phyloP scores from a whole-genome alignment of 1,284 basidiomycete species.

The Melampsora occidentalis region DNA sequence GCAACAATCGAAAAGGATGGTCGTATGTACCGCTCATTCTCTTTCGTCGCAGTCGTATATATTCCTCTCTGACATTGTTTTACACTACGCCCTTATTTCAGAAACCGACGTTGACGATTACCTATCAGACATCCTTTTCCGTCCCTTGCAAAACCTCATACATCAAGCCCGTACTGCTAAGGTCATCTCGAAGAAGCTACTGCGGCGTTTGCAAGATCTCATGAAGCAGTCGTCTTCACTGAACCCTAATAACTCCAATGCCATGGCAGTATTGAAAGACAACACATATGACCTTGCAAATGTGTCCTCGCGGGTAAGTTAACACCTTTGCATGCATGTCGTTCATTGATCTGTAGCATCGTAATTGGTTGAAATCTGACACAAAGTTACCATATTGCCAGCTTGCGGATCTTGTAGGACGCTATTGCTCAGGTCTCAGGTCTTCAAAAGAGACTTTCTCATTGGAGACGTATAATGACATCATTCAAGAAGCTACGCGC shows the following conservation, averaged over 20 bases:
- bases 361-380: conserved; percentile 5
- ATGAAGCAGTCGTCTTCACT: conserved; percentile 61
- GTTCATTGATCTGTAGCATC: background rate
- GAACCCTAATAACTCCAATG: conserved; percentile 39
- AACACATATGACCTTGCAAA: conserved; percentile 41
- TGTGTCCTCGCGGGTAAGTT: conserved; percentile 31
- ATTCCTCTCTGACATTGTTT: conserved; percentile 28
- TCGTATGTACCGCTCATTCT: conserved; percentile 57
- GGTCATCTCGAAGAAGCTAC: conserved; percentile 69
- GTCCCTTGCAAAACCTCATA: conserved; percentile 73
- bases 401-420: conserved; percentile 81
- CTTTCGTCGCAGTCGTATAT: background rate
- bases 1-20: conserved; percentile 69
- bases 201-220: conserved; percentile 76
- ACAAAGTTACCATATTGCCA: conserved; percentile 50
- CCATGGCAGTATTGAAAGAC: conserved; percentile 41
- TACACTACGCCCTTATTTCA: background rate
- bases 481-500: conserved; percentile 68
- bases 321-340: background rate
- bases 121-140: conserved; percentile 69
- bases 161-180: conserved; percentile 78
- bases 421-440: conserved; percentile 71
- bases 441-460: conserved; percentile 72
- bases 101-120: conserved; percentile 64
- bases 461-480: conserved; percentile 66